Base-by-base conservation (phyloP, 306 rosid genomes). In the Prunus mongolica region DNA sequence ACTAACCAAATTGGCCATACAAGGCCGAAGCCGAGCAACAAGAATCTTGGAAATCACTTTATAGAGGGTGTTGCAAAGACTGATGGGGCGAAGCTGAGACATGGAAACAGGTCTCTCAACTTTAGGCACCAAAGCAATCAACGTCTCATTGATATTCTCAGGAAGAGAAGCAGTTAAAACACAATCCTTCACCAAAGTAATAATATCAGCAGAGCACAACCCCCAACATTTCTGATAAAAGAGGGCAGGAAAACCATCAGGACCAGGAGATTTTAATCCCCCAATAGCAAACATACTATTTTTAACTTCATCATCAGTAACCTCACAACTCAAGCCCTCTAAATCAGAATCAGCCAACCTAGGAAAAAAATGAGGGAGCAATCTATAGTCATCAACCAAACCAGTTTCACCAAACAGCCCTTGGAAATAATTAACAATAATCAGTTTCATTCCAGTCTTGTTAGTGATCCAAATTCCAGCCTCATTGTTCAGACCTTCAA, bases 161-260 rank as follows among this genome's bases (percentile, higher is more conserved):
- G 38, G 71, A 0, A 67, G 8, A 0, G 0, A 0, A 2, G n/a
- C 12, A 0, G 4, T 0, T 2, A 0, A 3, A 7, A 67, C 45
- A 13, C 20, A 16, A 0, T 0, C 8, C 15, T 3, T 12, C 0
- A 67, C 32, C 4, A 22, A 0, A 0, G 6, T 2, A 20, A 2
- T 2, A 5, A 67, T 2, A 3, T 67, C 55, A 8, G 2, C 32
- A 0, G 0, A 6, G 24, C 38, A 44, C 1, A 67, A 0, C 2
- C 5, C 0, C 71, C 32, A 67, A 13, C 2, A 0, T 0, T 66
- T 20, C 1, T 66, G 12, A 6, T n/a, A 66, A 3, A 66, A 66
- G 1, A 38, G 0, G 3, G 52, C 71, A 66, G 12, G 71, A 11
- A 66, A 28, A 0, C 54, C 54, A 66, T 66, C 12, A 2, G 22